Base-by-base conservation (phyloP, 1,284 basidiomycete species). In the Microbotryum lychnidis-dioicae region DNA sequence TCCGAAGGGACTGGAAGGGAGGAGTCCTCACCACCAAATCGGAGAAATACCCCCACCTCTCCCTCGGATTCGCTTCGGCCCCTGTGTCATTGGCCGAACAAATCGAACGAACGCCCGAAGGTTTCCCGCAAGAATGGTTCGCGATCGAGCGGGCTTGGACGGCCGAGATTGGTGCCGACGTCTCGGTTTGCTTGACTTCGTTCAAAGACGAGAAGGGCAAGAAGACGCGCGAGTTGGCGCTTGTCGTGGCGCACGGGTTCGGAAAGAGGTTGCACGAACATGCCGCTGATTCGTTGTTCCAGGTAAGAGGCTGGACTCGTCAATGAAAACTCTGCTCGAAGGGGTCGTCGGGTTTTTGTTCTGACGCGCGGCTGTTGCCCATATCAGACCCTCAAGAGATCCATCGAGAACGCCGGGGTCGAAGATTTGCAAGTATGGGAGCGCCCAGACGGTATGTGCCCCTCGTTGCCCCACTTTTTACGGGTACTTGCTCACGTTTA, bases 1-100 rank as follows among this genome's bases (percentile, higher is more conserved):
- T 76, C 5, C 68, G 75, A 10, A 61, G 75, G 6, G 75, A 76
- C 60, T 76, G 74, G 74, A 76, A 76, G 60, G 74, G 73, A 1
- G 73, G 73, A 52, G 66, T 69, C 16, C 51, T 75, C 1, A 42
- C 46, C 8, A 76, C 75, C 18, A 47, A 62, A 33, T 67, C 71
- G 4, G 57, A 57, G 3, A 60, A 58, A n/a, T 70, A 70, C 42
- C 73, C 74, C 6, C 54, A 61, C 6, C 61, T 76, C 45, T 68
- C 70, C 46, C 59, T 76, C 33, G 75, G 75, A 6, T 74, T 76
- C 37, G 75, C 75, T 0, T 73, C 72, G 18, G 72, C 73, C 10
- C 71, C 75, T 6, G 72, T 72, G 42, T 73, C 71, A n/a, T 58
- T 76, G 27, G 62, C 72, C 37, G 67, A 70, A 37, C 74, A 75